These are phyloP conservation scores for Metschnikowia kofuensis DNA, from an alignment of 805 yeast genomes.

Conservation along the genomic window DNA sequence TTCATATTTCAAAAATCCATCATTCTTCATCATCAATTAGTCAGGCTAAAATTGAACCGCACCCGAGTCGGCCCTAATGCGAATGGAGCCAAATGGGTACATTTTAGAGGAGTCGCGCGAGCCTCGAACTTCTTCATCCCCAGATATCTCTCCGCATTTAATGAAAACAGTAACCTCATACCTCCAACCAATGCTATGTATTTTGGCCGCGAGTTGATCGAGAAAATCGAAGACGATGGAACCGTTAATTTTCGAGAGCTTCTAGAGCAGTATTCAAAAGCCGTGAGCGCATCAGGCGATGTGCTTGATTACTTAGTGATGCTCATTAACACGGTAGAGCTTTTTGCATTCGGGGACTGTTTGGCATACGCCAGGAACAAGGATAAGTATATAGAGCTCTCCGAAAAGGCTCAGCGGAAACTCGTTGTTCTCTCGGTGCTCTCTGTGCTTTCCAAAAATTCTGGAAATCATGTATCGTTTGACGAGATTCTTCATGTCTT, in stretches of 20 bases:
- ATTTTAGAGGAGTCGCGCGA: no score
- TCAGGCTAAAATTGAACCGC: no score
- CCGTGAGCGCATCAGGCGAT: not conserved
- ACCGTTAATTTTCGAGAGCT: conserved; percentile 8
- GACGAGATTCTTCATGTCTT: conserved; percentile 14
- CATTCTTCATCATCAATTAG: no score
- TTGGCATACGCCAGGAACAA: conserved; percentile 22
- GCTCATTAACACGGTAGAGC: conserved; percentile 29
- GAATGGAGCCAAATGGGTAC: no score
- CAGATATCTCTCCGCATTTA: no score
- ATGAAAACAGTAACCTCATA: not conserved
- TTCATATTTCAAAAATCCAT: no score
- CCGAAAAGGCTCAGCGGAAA: conserved; percentile 17
- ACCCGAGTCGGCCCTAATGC: no score
- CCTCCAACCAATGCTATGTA: not conserved
- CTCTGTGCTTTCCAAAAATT: conserved; percentile 22
- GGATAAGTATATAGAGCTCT: conserved; percentile 16
- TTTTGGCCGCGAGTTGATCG: not conserved
- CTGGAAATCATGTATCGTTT: conserved; percentile 18
- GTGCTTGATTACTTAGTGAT: no score
- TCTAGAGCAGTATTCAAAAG: not conserved
- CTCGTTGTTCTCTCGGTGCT: conserved; percentile 29
- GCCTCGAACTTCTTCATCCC: no score
- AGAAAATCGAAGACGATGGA: not conserved
- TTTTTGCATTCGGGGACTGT: conserved; percentile 37